Evolutionary conservation across 2,329 filamentous ascomycete genomes (phyloP).

Genomic region (Neofusicoccum sp.): DNA sequence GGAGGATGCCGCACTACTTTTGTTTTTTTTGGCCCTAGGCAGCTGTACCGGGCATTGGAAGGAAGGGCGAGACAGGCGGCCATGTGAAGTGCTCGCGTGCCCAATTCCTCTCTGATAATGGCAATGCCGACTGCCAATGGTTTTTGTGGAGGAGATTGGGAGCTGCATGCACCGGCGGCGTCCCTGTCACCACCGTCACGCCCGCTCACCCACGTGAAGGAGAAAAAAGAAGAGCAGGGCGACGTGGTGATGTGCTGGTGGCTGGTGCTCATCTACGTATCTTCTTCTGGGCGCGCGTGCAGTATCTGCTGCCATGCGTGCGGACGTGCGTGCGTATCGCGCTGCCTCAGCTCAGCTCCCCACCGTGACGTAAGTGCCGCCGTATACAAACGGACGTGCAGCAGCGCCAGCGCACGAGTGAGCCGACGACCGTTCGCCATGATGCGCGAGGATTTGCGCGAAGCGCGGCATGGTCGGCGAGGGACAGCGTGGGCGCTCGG

Average conservation of each 20-base stretch:
- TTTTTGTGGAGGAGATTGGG: background rate
- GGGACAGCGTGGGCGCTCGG: background rate
- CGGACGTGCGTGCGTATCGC: background rate
- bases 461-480: background rate
- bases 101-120: background rate
- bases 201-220: background rate
- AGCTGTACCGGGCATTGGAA: background rate
- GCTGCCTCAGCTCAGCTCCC: no score
- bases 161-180: background rate
- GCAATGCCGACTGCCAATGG: background rate
- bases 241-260: slow-evolving; percentile 11
- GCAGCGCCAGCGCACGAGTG: background rate
- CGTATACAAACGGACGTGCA: background rate
- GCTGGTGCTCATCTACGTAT: background rate
- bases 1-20: background rate
- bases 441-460: slow-evolving; percentile 5
- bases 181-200: background rate
- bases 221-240: background rate
- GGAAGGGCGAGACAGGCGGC: background rate
- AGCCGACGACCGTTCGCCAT: no score
- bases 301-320: background rate
- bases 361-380: no score
- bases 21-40: background rate
- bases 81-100: background rate
- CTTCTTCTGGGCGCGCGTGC: background rate